Conservation (phyloP, 2,329 filamentous ascomycete species). For the Aspergillus sojae region DNA sequence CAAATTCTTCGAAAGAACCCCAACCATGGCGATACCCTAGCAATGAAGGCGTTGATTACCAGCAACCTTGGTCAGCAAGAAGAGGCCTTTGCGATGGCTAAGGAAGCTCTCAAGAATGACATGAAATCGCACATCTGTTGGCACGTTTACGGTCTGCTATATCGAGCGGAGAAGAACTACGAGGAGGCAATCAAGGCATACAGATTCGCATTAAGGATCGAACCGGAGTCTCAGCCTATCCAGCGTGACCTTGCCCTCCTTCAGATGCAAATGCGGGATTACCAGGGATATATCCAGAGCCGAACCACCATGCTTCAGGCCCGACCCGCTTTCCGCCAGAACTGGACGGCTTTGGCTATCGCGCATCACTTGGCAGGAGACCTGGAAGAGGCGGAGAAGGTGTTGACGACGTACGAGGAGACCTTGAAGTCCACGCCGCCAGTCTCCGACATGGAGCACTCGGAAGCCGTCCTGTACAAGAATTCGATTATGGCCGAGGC, state of each 20-base stretch:
- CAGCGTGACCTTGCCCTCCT: slow-evolving; percentile 90
- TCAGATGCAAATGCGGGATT: slow-evolving; percentile 96
- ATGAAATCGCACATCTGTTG: slow-evolving; percentile 99
- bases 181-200: slow-evolving; percentile 99
- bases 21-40: slow-evolving; percentile 96
- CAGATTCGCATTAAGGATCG: slow-evolving; percentile 88
- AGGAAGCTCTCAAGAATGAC: slow-evolving; percentile 87
- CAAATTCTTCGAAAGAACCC: slow-evolving; percentile 94
- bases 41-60: slow-evolving; percentile 97
- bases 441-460: slow-evolving; percentile 84
- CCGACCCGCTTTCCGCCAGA: slow-evolving; percentile 79
- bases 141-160: slow-evolving; percentile 97
- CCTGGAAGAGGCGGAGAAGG: slow-evolving; percentile 81
- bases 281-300: slow-evolving; percentile 88
- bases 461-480: slow-evolving; percentile 92
- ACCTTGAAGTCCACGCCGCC: slow-evolving; percentile 81
- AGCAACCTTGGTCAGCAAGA: slow-evolving; percentile 90
- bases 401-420: slow-evolving; percentile 88
- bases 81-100: slow-evolving; percentile 91
- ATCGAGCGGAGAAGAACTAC: slow-evolving; percentile 93
- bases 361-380: slow-evolving; percentile 91
- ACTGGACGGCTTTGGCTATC: slow-evolving; percentile 96
- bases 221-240: slow-evolving; percentile 93
- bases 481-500: slow-evolving; percentile 91
- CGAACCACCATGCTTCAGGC: slow-evolving; percentile 84